A percentile compares a stretch with the other conserved stretches of the same genome.
Evolutionary conservation across 495 filamentous ascomycete genomes (phyloP).

Genomic region (Trichodelitschia bisporula): DNA sequence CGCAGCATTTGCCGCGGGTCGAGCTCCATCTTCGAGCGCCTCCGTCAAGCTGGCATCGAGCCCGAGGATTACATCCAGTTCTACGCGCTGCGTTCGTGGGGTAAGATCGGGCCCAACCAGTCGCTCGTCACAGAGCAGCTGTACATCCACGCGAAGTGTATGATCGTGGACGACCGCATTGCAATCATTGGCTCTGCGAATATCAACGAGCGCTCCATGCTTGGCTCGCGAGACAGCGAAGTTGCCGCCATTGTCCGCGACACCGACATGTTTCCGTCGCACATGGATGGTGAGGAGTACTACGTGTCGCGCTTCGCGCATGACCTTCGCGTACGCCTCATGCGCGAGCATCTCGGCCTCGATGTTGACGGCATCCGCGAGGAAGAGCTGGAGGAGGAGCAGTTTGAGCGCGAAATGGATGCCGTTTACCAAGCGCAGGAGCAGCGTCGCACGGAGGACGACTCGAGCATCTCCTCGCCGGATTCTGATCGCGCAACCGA

Average conservation of each 20-base stretch:
- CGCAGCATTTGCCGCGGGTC: constrained; percentile 90
- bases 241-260: constrained; percentile 79
- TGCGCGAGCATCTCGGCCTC: constrained; percentile 90
- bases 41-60: constrained; percentile 64
- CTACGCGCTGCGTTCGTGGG: constrained; percentile 81
- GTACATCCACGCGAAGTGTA: constrained; percentile 95
- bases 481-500: constrained; percentile 4
- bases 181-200: constrained; percentile 95
- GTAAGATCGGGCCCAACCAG: constrained; percentile 63
- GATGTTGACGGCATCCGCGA: constrained; percentile 83
- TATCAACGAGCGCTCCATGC: constrained; percentile 95
- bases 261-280: constrained; percentile 79
- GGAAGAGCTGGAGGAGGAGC: constrained; percentile 35
- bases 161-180: constrained; percentile 85
- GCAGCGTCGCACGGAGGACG: constrained; percentile 9
- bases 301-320: constrained; percentile 81
- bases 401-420: constrained; percentile 17
- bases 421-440: background rate
- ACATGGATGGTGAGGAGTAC: constrained; percentile 73
- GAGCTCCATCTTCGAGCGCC: constrained; percentile 71
- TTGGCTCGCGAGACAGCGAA: constrained; percentile 78
- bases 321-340: constrained; percentile 74
- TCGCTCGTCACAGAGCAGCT: constrained; percentile 83
- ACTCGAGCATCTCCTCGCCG: constrained; percentile 8
- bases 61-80: constrained; percentile 95